Evolutionary conservation across 148 eudicot species (phyloP), one percentile per base, ranked within the genome.

Genomic region (Vaccinium macrocarpon): DNA sequence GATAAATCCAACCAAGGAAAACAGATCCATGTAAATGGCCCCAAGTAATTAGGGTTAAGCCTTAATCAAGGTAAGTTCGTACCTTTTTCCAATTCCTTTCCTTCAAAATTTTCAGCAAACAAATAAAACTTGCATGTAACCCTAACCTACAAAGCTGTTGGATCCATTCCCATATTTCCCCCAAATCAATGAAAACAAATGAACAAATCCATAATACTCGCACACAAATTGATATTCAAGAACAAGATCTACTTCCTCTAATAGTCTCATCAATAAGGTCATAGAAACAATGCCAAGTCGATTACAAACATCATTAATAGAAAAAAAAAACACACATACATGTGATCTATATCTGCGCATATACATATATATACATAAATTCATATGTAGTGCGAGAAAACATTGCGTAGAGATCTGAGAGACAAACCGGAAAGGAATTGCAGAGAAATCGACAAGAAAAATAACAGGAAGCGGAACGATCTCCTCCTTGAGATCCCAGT

Each of bases 391-490:
- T 7, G 27, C 32, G 5, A 13, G 12, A 84, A 14, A 78, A 78
- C 25, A 50, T 64, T 21, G 14, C 9, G 62, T 8, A 62, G 16
- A 84, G 87, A 89, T 85, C 84, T 16, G 72, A 82, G 52, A 52
- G 23, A 81, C 78, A n/a, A 81, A 90, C 92, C 90, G 70, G 85
- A 10, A 78, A 83, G 59, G 79, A 90, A 86, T 81, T 83, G 88
- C 38, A 85, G 80, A 73, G 84, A 81, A 83, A 88, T 83, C 78
- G 86, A 86, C 59, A 79, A 83, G 27, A 90, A 14, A 55, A 90
- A 82, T 21, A 87, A 70, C 50, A 88, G 80, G 70, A 73, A 70
- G 38, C 83, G 82, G 81, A 83, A 81, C 48, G 85, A 87, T 82
- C 86, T 80, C 73, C 56, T 35, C 72, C 78, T 38, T 38, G 86